Base-by-base conservation (phyloP, 768 basidiomycete genomes). In the Rickenella mellea region DNA sequence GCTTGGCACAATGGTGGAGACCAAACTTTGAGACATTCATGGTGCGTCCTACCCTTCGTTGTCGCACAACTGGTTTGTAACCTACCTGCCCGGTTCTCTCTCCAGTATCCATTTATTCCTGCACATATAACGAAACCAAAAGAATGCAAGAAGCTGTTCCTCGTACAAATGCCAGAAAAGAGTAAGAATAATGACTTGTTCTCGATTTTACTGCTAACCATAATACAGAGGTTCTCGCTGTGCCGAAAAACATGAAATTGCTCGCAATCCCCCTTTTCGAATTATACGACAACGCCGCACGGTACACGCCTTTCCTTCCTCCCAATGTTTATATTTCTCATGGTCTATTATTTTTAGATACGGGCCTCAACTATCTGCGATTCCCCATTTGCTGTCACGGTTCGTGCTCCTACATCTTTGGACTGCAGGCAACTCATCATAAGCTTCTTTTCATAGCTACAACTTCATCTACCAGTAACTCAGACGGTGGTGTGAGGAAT, bases 1-100 rank as follows among this genome's bases (percentile, higher is more conserved):
- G 90, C 52, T 70, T 98, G n/a, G 90, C 90, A 0, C 91, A 93
- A 58, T 99, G 94, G 93, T 99, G 88, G 86, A 67, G 96, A 38
- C 94, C 94, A 0, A 96, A 96, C 56, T 99, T 96, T 52, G 96
- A 99, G 67, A 93, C 91, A 0, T 98, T 98, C 64, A 93, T 96
- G 85, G 93, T 94, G 51, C 55, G 83, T 72, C 6, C 29, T 27
- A 10, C 14, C 30, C 35, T 27, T 0, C 35, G 42, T 27, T 25
- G 24, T 26, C 33, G 25, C 33, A 3, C 10, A 22, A 36, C 19
- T 39, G 14, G 6, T 8, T 10, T 25, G 33, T 28, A 19, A 30
- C 25, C 19, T 22, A 24, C 25, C n/a, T 40, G 6, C 14, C 17
- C 27, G 14, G 22, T 29, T 29, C 5, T 6, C 32, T n/a, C 20